phyloP scores from a whole-genome alignment of 2,329 filamentous ascomycete genomes.

The Exophiala spinifera region DNA sequence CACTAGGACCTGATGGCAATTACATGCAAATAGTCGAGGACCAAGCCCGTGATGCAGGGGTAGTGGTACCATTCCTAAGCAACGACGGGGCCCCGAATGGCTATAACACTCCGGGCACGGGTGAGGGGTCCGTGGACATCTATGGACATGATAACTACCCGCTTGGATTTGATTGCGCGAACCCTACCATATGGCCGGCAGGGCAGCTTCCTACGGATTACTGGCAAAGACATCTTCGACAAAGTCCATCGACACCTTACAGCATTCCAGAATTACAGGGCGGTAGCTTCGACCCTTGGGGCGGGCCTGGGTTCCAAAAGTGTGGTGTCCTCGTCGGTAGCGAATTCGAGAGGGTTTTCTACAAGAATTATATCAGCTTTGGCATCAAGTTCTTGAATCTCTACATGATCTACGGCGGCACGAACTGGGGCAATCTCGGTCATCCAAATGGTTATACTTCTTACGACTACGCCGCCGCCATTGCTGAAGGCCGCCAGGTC shows the following conservation, averaged over 20 bases:
- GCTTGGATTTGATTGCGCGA: constrained; percentile 29
- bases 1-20: constrained; percentile 42
- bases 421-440: constrained; percentile 79
- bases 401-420: constrained; percentile 75
- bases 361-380: constrained; percentile 70
- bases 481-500: constrained; percentile 67
- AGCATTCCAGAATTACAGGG: constrained; percentile 32
- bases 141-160: constrained; percentile 55
- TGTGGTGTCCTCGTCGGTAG: constrained; percentile 65
- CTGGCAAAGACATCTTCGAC: constrained; percentile 24
- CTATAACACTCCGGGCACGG: constrained; percentile 61
- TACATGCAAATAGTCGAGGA: constrained; percentile 71
- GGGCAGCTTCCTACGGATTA: constrained; percentile 27
- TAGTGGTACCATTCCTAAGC: constrained; percentile 71
- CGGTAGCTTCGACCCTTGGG: constrained; percentile 25
- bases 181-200: constrained; percentile 29
- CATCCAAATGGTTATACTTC: constrained; percentile 60
- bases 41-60: constrained; percentile 64
- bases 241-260: constrained; percentile 30
- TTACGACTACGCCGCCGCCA: constrained; percentile 62
- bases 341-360: constrained; percentile 75
- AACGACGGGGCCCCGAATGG: constrained; percentile 66
- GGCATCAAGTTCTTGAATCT: constrained; percentile 67
- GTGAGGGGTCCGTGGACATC: constrained; percentile 57
- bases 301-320: constrained; percentile 33